These are phyloP conservation scores for Taphrina flavorubra DNA, from an alignment of 1,139 yeast species.

Conservation along the genomic window DNA sequence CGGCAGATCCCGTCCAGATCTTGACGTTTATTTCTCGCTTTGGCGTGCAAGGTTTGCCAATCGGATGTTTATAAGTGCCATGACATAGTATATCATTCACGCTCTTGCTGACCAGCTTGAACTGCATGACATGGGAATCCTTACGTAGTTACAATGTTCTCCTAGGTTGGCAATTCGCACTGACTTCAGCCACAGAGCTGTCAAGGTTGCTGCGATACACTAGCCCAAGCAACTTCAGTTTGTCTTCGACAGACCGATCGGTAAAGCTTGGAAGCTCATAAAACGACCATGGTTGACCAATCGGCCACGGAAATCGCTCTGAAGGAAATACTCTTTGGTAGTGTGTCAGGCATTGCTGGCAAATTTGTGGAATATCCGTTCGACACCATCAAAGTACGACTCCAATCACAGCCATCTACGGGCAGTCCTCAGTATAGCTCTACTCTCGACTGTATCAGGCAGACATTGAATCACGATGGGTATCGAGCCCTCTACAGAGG, in stretches of 20 bases:
- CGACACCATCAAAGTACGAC: constrained; percentile 86
- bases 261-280: too few species aligned
- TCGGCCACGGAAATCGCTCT: constrained; percentile 21
- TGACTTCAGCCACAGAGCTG: too few species aligned
- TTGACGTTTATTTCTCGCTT: constrained; percentile 4
- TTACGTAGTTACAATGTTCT: too few species aligned
- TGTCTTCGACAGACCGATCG: too few species aligned
- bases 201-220: too few species aligned
- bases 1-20: constrained; percentile 1
- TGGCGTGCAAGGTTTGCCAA: not conserved
- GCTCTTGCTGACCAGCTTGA: not conserved
- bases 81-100: not conserved
- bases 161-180: too few species aligned
- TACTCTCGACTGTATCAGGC: constrained; percentile 65
- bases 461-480: constrained; percentile 72
- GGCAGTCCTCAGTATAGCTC: constrained; percentile 56
- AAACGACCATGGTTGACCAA: not conserved
- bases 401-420: constrained; percentile 70
- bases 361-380: constrained; percentile 88
- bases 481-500: constrained; percentile 69
- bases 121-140: too few species aligned
- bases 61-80: not conserved
- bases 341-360: constrained; percentile 76
- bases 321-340: constrained; percentile 32
- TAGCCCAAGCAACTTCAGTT: too few species aligned